Conservation (phyloP, 768 basidiomycete genomes). For the Suillus occidentalis region DNA sequence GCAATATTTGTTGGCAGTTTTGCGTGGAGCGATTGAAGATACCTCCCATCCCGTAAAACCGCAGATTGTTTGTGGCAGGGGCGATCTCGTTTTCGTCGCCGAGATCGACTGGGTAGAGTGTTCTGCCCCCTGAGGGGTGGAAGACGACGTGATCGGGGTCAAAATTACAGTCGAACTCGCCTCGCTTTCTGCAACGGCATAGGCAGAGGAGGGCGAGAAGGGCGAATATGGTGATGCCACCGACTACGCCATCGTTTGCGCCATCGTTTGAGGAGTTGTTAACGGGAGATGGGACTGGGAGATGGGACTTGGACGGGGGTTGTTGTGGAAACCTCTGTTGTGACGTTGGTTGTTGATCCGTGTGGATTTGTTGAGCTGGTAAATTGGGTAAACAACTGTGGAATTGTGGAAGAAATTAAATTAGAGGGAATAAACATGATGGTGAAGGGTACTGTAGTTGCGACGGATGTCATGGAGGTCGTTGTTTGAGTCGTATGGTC, state of each 20-base stretch:
- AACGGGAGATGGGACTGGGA: not conserved
- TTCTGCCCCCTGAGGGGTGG: slow-evolving; percentile 25
- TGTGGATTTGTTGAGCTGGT: slow-evolving; percentile 24
- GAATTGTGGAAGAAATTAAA: not conserved
- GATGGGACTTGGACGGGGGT: slow-evolving; percentile 14
- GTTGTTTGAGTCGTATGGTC: not conserved
- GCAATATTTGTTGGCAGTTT: too few relatives aligned
- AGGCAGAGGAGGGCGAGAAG: slow-evolving; percentile 31
- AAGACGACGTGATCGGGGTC: slow-evolving; percentile 45
- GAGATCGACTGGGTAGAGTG: slow-evolving; percentile 27
- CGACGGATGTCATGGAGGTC: not conserved
- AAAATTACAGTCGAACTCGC: slow-evolving; percentile 52
- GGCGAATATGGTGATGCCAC: slow-evolving; percentile 37
- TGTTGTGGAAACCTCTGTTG: slow-evolving; percentile 17
- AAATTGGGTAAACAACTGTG: not conserved
- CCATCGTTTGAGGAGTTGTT: slow-evolving; percentile 22
- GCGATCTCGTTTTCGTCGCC: slow-evolving; percentile 30
- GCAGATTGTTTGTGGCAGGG: too few relatives aligned
- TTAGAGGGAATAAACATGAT: slow-evolving; percentile 22
- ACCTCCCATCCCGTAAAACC: too few relatives aligned
- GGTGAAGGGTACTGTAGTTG: slow-evolving; percentile 5
- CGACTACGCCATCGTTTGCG: slow-evolving; percentile 52
- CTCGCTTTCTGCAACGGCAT: slow-evolving; percentile 22
- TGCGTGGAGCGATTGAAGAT: too few relatives aligned
- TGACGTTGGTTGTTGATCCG: slow-evolving; percentile 23